A percentile compares a stretch with the other conserved stretches of the same genome.
phyloP scores from a whole-genome alignment of 2,329 filamentous ascomycete genomes.

The Neobulgaria alba region DNA sequence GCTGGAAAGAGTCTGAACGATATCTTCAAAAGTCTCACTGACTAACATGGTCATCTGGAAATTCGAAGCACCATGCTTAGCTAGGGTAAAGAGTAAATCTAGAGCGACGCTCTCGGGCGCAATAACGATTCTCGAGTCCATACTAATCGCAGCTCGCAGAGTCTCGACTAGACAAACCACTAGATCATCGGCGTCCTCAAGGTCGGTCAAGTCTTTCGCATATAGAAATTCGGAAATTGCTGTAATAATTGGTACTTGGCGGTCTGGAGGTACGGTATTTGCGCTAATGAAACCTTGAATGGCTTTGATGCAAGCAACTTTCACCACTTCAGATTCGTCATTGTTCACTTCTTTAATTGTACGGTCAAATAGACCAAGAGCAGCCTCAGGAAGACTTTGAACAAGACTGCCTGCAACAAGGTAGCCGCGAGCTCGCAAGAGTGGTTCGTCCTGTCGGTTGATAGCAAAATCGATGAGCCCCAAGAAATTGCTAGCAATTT shows the following conservation, averaged over 20 bases:
- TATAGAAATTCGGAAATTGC: slow-evolving; percentile 66
- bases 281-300: slow-evolving; percentile 58
- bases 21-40: slow-evolving; percentile 83
- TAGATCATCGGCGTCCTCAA: slow-evolving; percentile 84
- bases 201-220: slow-evolving; percentile 70
- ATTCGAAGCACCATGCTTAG: slow-evolving; percentile 79
- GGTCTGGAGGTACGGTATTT: slow-evolving; percentile 41
- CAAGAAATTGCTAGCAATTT: slow-evolving; percentile 65
- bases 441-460: slow-evolving; percentile 57
- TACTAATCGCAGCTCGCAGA: slow-evolving; percentile 70
- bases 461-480: slow-evolving; percentile 75
- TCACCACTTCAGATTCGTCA: slow-evolving; percentile 79
- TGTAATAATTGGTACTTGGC: slow-evolving; percentile 52
- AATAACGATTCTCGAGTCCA: slow-evolving; percentile 69
- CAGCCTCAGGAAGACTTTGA: slow-evolving; percentile 54
- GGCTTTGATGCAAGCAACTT: slow-evolving; percentile 83
- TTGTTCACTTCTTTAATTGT: slow-evolving; percentile 67
- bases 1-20: slow-evolving; percentile 61
- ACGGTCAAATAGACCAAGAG: slow-evolving; percentile 56
- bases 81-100: slow-evolving; percentile 78
- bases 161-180: slow-evolving; percentile 85
- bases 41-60: slow-evolving; percentile 87
- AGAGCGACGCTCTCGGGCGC: slow-evolving; percentile 65
- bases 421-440: slow-evolving; percentile 80
- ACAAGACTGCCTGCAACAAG: slow-evolving; percentile 75